A percentile compares a stretch with the other conserved stretches of the same genome.
These are phyloP conservation scores for Prunus yedoensis DNA, from an alignment of 331 rosid species.

Conservation along the genomic window DNA sequence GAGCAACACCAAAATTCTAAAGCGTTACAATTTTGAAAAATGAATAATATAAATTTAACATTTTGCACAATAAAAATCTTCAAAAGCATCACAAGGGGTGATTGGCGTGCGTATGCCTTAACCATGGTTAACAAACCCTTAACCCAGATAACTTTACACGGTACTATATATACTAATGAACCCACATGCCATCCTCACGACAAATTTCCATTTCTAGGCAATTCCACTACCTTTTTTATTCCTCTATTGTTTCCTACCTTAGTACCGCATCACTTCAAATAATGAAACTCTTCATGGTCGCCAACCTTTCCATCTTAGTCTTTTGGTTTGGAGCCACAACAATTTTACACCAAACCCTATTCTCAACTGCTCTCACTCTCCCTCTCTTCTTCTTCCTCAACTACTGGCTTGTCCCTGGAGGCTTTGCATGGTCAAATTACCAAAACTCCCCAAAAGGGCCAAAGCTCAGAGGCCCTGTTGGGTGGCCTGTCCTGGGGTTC, in stretches of 20 bases:
- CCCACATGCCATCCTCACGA: slow-evolving; percentile 33
- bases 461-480: slow-evolving; percentile 51
- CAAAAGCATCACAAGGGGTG: not conserved
- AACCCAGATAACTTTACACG: slow-evolving; percentile 16
- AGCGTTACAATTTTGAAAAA: not conserved
- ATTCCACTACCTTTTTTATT: slow-evolving; percentile 3
- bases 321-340: slow-evolving; percentile 14
- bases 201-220: slow-evolving; percentile 39
- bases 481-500: slow-evolving; percentile 75
- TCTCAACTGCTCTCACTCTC: slow-evolving; percentile 23
- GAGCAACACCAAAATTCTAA: too few relatives aligned
- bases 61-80: not conserved
- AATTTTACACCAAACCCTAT: slow-evolving; percentile 8
- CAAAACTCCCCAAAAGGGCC: slow-evolving; percentile 1
- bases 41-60: not conserved
- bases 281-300: slow-evolving; percentile 37
- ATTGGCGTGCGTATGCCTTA: not conserved
- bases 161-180: slow-evolving; percentile 45
- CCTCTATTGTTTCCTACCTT: not conserved
- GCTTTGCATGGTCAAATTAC: slow-evolving; percentile 76
- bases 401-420: slow-evolving; percentile 66
- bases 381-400: slow-evolving; percentile 28
- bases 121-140: slow-evolving; percentile 15
- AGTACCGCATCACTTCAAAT: not conserved
- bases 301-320: slow-evolving; percentile 26